Base-by-base conservation (phyloP, 2,329 filamentous ascomycete species). In the Didymella pomorum region DNA sequence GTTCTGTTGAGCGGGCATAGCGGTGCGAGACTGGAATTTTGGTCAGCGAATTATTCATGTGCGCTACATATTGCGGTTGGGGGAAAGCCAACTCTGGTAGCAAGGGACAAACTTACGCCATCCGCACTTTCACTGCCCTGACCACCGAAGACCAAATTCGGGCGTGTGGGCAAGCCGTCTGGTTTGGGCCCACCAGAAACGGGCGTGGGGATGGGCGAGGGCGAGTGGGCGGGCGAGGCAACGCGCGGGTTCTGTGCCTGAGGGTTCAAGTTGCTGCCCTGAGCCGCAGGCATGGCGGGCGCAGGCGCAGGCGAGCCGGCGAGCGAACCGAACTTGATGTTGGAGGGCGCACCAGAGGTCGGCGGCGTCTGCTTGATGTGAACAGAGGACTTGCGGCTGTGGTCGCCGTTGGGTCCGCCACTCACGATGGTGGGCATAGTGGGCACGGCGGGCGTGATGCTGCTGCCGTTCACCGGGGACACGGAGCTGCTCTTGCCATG, bases 181-280 rank as follows among this genome's bases (percentile, higher is more conserved):
- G 93, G 92, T 68, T 93, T 93, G 71, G 92, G 83, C 54, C 88
- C 92, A 68, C 93, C 92, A 72, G 93, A 95, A 31, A 89, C 88
- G 53, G 93, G 92, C 78, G 94, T 91, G 29, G 95, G 94, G 69
- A 98, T 98, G 4, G 95, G 95, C 41, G 92, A 94, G 4, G 95
- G 95, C 44, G 94, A 97, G 67, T 90, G 89, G 47, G 91, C 88
- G 6, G 95, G 95, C 44, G 93, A 96, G 46, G 88, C 88, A 50
- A 94, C 86, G 69, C 91, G 87, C 62, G 90, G 89, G 73, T 91
- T 88, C 57, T 79, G 82, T 73, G 61, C 60, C 52, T 81, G 84
- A 71, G 77, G 84, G 78, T 72, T 87, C 58, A 85, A 77, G 47
- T 78, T 81, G 46, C 82, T 79, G 58, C 87, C 78, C 86, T 92